Base-by-base conservation (phyloP, 768 basidiomycete genomes). In the Kwoniella europaea region DNA sequence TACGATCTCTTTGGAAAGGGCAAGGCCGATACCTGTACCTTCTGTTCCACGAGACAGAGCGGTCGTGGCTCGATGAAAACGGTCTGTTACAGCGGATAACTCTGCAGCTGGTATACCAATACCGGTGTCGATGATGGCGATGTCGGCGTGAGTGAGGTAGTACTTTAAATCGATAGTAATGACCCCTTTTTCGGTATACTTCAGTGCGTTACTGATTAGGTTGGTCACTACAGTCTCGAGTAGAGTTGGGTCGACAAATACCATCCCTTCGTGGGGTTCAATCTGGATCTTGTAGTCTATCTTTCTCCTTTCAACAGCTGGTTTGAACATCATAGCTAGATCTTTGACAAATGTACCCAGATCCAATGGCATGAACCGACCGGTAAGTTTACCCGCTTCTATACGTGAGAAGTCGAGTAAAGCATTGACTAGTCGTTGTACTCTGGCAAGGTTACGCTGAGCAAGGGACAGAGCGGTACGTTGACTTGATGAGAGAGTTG, bases 341-440 rank as follows among this genome's bases (percentile, higher is more conserved):
- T 84, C 82, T n/a, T 58, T 41, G 1, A 83, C 82, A 44, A 80
- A 77, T 16, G 52, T 24, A 10, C 79, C 79, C 7, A 85, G 65
- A n/a, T 81, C 71, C 13, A 78, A 58, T 3, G 82, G 80, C 15
- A 69, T 42, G 61, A 74, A 78, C n/a, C 67, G 58, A 18, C 74
- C 77, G 5, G 41, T 41, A 52, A 78, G 60, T 55, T 77, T 79
- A 10, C 82, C 82, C 0, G 78, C 81, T 61, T 82, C 83, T 13
- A 84, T 73, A 24, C 79, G 79, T 46, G 71, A 77, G 70, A 84
- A 84, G 66, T 85, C 84, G 75, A 85, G 80, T 20, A 85, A 64
- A 15, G 82, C 77, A 29, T 79, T 78, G n/a, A 84, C 82, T 3
- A 85, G 72, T 16, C 84, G 76, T 13, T 71, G 69, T 2, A 85